Conservation (phyloP, 495 filamentous ascomycete genomes). For the Aspergillus ostianus region DNA sequence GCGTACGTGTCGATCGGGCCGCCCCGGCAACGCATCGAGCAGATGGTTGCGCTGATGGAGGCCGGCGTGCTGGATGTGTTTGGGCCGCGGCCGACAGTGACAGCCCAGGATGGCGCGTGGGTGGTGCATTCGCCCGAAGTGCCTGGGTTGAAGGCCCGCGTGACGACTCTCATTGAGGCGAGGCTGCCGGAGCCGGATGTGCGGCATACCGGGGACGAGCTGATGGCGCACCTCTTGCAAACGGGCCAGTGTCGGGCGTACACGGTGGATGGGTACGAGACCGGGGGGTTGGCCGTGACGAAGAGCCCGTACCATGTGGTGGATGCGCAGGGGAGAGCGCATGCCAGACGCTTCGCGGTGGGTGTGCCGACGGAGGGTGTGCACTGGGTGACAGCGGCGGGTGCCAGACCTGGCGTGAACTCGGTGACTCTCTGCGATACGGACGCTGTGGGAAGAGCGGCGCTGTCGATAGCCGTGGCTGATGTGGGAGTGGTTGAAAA, state of each 20-base stretch:
- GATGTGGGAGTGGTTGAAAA: background rate
- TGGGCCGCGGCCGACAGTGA: conserved; percentile 15
- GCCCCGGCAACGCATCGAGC: conserved; percentile 9
- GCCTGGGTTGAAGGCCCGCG: conserved; percentile 1
- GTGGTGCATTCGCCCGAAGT: conserved; percentile 14
- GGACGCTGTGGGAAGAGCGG: conserved; percentile 3
- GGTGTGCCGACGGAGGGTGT: conserved; percentile 9
- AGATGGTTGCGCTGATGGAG: conserved; percentile 17
- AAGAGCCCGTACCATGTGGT: conserved; percentile 1
- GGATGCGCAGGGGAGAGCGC: conserved; percentile 1
- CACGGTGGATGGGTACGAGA: conserved; percentile 4
- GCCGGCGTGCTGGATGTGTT: conserved; percentile 18
- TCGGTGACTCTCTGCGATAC: conserved; percentile 9
- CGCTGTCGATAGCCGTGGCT: background rate
- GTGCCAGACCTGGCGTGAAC: conserved; percentile 6
- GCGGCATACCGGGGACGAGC: conserved; percentile 14
- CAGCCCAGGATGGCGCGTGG: conserved; percentile 15
- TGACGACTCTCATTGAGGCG: conserved; percentile 20
- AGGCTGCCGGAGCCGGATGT: conserved; percentile 20
- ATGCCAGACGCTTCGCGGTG: conserved; percentile 6
- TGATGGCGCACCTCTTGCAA: conserved; percentile 15
- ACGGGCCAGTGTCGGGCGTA: conserved; percentile 19
- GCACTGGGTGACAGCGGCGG: conserved; percentile 8
- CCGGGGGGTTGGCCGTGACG: conserved; percentile 1
- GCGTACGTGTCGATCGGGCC: conserved; percentile 8